Percentiles rank a stretch among this genome's conserved stretches.
These are phyloP conservation scores for Fraxinus albicans DNA, from an alignment of 305 asterid species.

Conservation along the genomic window DNA sequence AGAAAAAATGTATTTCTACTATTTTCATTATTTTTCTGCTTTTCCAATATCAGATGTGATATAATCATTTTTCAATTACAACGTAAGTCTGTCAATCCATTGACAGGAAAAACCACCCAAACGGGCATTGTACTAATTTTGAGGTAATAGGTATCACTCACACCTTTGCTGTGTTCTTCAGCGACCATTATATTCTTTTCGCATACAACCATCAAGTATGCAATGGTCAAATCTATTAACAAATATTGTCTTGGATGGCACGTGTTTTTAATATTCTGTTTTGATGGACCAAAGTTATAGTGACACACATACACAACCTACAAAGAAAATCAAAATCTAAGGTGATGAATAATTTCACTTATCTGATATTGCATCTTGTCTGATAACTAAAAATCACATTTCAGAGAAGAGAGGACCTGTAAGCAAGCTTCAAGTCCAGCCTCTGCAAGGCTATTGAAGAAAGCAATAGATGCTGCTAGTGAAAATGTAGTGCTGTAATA, in stretches of 20 bases:
- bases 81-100: not conserved
- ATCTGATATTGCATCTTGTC: not conserved
- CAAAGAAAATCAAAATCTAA: not conserved
- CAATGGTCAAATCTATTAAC: not conserved
- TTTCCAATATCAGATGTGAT: not conserved
- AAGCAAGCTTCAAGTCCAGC: conserved; percentile 45
- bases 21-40: not conserved
- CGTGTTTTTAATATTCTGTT: not conserved
- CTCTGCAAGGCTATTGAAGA: conserved; percentile 54
- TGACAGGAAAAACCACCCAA: not conserved
- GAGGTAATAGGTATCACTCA: not conserved
- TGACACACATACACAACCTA: not conserved
- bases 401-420: conserved; percentile 25
- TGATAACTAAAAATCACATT: not conserved
- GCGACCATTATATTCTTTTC: not conserved
- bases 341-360: not conserved
- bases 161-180: not conserved
- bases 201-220: not conserved
- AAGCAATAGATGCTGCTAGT: conserved; percentile 37
- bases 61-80: not conserved
- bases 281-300: not conserved
- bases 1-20: not conserved
- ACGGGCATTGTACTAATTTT: not conserved
- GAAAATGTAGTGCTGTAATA: conserved; percentile 31
- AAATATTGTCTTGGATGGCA: not conserved